phyloP scores from a whole-genome alignment of 2,329 filamentous ascomycete species.

The Fusarium metavorans region DNA sequence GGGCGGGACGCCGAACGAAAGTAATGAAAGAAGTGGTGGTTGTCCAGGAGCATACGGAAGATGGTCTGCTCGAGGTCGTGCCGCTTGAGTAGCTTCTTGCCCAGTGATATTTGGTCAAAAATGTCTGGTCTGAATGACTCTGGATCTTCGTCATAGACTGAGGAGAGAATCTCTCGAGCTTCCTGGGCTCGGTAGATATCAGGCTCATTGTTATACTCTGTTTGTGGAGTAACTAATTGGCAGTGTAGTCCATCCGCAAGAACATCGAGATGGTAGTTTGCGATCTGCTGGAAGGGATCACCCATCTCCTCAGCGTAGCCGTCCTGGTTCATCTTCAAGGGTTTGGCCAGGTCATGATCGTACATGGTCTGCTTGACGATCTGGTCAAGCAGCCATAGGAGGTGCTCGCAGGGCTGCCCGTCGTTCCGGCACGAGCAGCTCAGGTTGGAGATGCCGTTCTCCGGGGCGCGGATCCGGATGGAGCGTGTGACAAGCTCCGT shows the following conservation, averaged over 20 bases:
- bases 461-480: conserved; percentile 60
- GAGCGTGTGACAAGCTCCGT: conserved; percentile 65
- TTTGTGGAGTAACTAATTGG: conserved; percentile 52
- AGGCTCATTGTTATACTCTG: conserved; percentile 45
- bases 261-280: conserved; percentile 63
- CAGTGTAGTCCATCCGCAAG: conserved; percentile 66
- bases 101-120: conserved; percentile 48
- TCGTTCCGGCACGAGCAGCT: conserved; percentile 60
- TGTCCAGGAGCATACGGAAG: conserved; percentile 65
- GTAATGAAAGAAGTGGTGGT: conserved; percentile 67
- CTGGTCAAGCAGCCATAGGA: conserved; percentile 67
- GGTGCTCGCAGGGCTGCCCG: conserved; percentile 60
- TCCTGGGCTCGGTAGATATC: conserved; percentile 59
- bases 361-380: conserved; percentile 62
- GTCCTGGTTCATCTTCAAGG: conserved; percentile 56
- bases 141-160: conserved; percentile 53
- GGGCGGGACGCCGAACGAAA: conserved; percentile 61
- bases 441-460: conserved; percentile 55
- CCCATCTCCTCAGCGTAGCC: conserved; percentile 62
- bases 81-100: conserved; percentile 54
- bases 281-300: conserved; percentile 62
- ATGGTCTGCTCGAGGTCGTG: conserved; percentile 64
- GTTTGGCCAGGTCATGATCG: conserved; percentile 50
- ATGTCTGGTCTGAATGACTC: conserved; percentile 62
- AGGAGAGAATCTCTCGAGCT: conserved; percentile 64